These are phyloP conservation scores for Termitomyces sp. DNA, from an alignment of 768 basidiomycete genomes.

Conservation along the genomic window DNA sequence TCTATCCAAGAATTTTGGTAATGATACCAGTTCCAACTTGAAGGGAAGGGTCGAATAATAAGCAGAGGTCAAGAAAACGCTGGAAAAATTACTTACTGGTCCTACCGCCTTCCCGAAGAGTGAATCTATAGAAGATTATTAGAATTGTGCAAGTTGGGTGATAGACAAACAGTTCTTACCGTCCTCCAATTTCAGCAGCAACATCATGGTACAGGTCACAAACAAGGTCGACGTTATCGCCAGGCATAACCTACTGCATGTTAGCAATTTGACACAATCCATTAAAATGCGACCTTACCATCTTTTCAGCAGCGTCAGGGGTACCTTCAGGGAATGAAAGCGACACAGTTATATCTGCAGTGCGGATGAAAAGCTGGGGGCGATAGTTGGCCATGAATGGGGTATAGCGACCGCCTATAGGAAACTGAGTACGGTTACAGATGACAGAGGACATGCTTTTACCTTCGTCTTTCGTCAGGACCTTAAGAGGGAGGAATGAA, in stretches of 20 bases:
- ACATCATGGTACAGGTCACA: constrained; percentile 81
- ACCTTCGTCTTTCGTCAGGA: constrained; percentile 85
- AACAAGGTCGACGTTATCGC: constrained; percentile 94
- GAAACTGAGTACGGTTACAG: constrained; percentile 1
- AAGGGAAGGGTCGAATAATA: constrained; percentile 4
- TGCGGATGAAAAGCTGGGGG: constrained; percentile 94
- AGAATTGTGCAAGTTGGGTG: neutral
- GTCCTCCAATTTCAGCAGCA: constrained; percentile 82
- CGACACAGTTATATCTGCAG: constrained; percentile 85
- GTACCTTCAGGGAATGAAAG: constrained; percentile 87
- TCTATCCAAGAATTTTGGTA: constrained; percentile 65
- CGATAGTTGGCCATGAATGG: constrained; percentile 94
- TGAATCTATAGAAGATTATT: constrained; percentile 48
- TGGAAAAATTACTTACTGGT: constrained; percentile 56
- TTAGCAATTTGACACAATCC: neutral
- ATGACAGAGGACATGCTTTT: constrained; percentile 11
- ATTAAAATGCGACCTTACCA: constrained; percentile 42
- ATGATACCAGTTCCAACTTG: constrained; percentile 93
- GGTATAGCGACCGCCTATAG: constrained; percentile 69
- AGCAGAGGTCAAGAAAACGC: neutral
- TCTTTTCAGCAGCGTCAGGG: constrained; percentile 76
- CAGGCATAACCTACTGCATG: constrained; percentile 78
- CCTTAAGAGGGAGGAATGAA: constrained; percentile 28
- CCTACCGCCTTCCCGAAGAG: constrained; percentile 91
- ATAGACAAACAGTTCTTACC: constrained; percentile 30